These are phyloP conservation scores for Phytopythium chamaehyphon DNA, from an alignment of 352 stramenopile genomes.

Conservation along the genomic window DNA sequence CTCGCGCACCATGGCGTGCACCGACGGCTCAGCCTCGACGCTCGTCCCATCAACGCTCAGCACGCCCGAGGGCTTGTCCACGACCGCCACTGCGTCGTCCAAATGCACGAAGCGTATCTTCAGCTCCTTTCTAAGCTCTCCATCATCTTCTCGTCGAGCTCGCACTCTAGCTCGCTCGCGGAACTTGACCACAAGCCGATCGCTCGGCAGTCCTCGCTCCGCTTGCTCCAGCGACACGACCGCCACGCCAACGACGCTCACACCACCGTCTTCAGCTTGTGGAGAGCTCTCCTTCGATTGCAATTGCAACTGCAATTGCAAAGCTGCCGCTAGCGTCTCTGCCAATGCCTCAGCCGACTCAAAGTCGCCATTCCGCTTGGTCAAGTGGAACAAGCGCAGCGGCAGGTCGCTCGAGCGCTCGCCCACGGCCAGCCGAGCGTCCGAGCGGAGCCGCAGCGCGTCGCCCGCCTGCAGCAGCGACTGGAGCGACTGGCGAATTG, in stretches of 20 bases:
- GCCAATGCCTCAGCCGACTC: neutral
- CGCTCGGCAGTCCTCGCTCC: conserved; percentile 16
- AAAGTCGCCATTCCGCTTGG: conserved; percentile 1
- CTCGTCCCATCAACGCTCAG: conserved; percentile 55
- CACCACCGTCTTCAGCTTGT: too few species aligned
- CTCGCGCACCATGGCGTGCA: conserved; percentile 37
- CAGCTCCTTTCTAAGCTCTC: conserved; percentile 12
- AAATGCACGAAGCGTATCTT: conserved; percentile 39
- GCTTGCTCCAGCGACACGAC: conserved; percentile 1
- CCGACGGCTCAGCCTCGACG: conserved; percentile 23
- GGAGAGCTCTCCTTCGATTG: neutral
- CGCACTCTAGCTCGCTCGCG: conserved; percentile 16
- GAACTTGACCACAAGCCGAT: conserved; percentile 45
- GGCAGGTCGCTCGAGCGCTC: conserved; percentile 12
- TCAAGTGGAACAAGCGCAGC: conserved; percentile 14
- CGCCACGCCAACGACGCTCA: neutral
- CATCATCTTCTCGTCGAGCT: conserved; percentile 4
- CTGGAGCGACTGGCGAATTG: too few species aligned
- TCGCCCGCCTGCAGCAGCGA: too few species aligned
- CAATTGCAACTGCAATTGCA: neutral
- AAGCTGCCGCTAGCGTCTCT: neutral
- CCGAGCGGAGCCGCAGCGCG: conserved; percentile 10
- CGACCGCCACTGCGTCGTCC: conserved; percentile 49
- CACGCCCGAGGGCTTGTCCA: conserved; percentile 56
- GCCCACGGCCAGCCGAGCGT: conserved; percentile 1